These are phyloP conservation scores for Akanthomyces uredinophilus DNA, from an alignment of 2,329 filamentous ascomycete species.

Conservation along the genomic window DNA sequence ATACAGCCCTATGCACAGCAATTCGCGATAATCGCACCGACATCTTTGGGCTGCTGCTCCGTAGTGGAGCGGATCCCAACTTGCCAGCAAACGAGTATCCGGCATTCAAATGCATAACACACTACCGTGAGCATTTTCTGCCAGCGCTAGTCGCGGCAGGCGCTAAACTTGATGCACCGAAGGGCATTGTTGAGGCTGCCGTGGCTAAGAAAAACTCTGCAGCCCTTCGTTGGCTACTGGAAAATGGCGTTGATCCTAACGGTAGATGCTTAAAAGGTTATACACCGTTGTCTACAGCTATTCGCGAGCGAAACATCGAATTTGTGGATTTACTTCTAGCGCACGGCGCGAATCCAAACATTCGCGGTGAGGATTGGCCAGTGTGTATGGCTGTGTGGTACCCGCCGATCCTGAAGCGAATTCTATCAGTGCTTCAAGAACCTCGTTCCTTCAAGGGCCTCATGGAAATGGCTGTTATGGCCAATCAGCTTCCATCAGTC, in stretches of 20 bases:
- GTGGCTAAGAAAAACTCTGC: slow-evolving; percentile 58
- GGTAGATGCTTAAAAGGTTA: slow-evolving; percentile 52
- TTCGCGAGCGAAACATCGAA: slow-evolving; percentile 53
- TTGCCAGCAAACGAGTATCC: slow-evolving; percentile 59
- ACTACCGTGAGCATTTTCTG: slow-evolving; percentile 57
- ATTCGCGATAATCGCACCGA: slow-evolving; percentile 62
- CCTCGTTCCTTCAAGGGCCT: slow-evolving; percentile 60
- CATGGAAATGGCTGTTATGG: slow-evolving; percentile 62
- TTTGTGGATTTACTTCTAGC: slow-evolving; percentile 54
- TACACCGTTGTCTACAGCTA: slow-evolving; percentile 62
- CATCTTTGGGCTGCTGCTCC: slow-evolving; percentile 55
- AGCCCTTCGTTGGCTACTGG: slow-evolving; percentile 55
- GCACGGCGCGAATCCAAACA: slow-evolving; percentile 55
- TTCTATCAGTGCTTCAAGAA: slow-evolving; percentile 53
- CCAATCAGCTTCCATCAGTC: slow-evolving; percentile 61
- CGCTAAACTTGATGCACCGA: slow-evolving; percentile 52
- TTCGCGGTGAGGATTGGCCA: slow-evolving; percentile 65
- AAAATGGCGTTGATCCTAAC: slow-evolving; percentile 56
- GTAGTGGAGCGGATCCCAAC: slow-evolving; percentile 57
- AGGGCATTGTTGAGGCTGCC: slow-evolving; percentile 61
- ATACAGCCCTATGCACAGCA: slow-evolving; percentile 62
- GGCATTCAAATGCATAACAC: slow-evolving; percentile 63
- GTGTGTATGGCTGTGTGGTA: slow-evolving; percentile 62
- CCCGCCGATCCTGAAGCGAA: slow-evolving; percentile 53
- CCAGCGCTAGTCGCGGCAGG: slow-evolving; percentile 56